phyloP scores from a whole-genome alignment of 202 grass and related monocot species.

The Panicum virgatum region DNA sequence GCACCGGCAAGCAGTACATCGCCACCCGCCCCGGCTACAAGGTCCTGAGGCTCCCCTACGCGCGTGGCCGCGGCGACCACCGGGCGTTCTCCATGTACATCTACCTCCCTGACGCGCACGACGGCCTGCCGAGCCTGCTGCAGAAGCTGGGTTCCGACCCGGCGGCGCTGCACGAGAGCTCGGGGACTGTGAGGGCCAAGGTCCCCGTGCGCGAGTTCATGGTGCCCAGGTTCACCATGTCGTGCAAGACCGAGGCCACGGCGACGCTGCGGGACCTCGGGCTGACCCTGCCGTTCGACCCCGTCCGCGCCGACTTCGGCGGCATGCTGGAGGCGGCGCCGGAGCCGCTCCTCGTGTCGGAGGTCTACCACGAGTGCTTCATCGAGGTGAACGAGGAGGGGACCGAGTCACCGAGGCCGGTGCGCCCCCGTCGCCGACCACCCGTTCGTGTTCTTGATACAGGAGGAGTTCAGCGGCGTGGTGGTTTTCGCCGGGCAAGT shows the following conservation, averaged over 20 bases:
- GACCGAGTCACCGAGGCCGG: no score
- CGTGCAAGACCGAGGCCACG: conserved; percentile 9
- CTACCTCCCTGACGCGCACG: conserved; percentile 48
- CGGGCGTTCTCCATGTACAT: conserved; percentile 56
- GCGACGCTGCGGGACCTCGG: conserved; percentile 29
- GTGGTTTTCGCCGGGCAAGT: conserved; percentile 63
- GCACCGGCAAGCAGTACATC: conserved; percentile 12
- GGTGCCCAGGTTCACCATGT: conserved; percentile 59
- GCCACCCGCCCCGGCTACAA: conserved; percentile 41
- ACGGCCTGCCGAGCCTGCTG: conserved; percentile 33
- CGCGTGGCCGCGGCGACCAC: background rate
- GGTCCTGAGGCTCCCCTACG: conserved; percentile 44
- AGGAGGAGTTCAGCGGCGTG: conserved; percentile 50
- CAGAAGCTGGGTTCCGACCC: conserved; percentile 21
- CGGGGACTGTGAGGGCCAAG: background rate
- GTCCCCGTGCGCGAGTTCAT: conserved; percentile 30
- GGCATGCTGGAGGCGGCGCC: conserved; percentile 18
- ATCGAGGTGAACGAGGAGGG: conserved; percentile 75
- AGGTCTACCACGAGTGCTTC: conserved; percentile 51
- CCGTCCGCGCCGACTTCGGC: conserved; percentile 16
- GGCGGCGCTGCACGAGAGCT: background rate
- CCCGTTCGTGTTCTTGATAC: conserved; percentile 72
- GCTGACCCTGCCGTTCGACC: conserved; percentile 36
- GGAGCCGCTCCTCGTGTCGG: background rate
- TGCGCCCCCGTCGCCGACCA: conserved; percentile 71